These are phyloP conservation scores for Dendrobium nobile DNA, from an alignment of 106 monocot species.

Conservation along the genomic window DNA sequence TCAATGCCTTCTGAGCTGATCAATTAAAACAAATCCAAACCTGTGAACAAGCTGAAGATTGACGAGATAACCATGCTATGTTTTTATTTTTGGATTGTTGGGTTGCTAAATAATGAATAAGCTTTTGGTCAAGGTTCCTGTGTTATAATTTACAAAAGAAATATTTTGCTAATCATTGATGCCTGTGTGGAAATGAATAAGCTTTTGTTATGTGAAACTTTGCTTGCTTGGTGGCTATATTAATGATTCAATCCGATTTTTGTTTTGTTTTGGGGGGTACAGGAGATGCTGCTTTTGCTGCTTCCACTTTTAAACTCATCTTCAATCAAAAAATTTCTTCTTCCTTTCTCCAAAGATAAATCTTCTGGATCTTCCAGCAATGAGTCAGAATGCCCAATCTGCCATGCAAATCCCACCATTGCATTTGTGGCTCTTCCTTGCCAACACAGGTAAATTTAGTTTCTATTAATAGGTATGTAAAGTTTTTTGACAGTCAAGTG, in stretches of 20 bases:
- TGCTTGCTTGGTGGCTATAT: background rate
- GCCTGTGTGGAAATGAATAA: background rate
- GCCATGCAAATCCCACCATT: conserved; percentile 68
- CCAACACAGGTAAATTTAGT: conserved; percentile 62
- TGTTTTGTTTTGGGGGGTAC: conserved; percentile 15
- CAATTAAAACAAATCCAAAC: too few species aligned
- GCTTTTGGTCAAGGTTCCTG: background rate
- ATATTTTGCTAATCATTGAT: background rate
- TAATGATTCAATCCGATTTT: background rate
- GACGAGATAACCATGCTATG: too few species aligned
- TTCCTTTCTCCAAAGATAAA: conserved; percentile 84
- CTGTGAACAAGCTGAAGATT: too few species aligned
- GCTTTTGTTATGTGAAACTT: background rate
- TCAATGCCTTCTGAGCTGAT: too few species aligned
- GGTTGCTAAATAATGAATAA: background rate
- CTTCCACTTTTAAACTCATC: conserved; percentile 92
- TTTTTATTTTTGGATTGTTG: background rate
- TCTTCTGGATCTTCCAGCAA: conserved; percentile 48
- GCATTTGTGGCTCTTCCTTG: conserved; percentile 92
- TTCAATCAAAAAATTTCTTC: conserved; percentile 68
- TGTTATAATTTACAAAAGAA: background rate
- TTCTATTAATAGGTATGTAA: too few species aligned
- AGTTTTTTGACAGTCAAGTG: too few species aligned
- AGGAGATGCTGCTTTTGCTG: conserved; percentile 98
- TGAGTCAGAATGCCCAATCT: conserved; percentile 72